Percentiles rank a stretch among this genome's conserved stretches.
Conservation (phyloP, 169 alveolate species). For the Sarcocystis neurona region DNA sequence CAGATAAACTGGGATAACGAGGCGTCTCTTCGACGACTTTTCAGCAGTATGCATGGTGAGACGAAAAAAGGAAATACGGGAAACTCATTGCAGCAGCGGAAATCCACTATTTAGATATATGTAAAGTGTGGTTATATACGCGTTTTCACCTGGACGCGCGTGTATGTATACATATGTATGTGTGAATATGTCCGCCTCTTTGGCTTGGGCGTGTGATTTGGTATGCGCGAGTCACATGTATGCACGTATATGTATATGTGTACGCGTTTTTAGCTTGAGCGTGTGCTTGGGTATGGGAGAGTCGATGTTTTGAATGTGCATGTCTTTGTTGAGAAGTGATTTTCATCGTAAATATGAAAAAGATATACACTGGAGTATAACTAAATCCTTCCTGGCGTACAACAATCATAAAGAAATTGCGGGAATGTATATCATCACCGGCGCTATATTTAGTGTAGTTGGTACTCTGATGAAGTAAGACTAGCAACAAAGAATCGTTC, state of each 20-base stretch:
- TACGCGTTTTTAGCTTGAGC: background rate
- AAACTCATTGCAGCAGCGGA: background rate
- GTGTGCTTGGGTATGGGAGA: background rate
- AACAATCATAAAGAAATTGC: no score
- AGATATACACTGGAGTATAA: background rate
- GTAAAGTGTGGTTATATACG: background rate
- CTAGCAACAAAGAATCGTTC: no score
- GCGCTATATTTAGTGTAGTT: no score
- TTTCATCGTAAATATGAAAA: background rate
- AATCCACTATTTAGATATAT: background rate
- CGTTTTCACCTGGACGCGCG: background rate
- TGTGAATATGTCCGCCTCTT: background rate
- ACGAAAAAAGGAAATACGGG: background rate
- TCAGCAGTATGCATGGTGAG: constrained; percentile 8
- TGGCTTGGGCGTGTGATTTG: background rate
- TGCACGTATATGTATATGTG: no score
- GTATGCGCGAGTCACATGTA: no score
- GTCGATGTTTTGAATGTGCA: background rate
- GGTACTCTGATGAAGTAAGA: no score
- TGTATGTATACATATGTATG: background rate
- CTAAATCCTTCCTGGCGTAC: no score
- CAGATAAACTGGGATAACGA: constrained; percentile 58
- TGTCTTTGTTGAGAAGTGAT: background rate
- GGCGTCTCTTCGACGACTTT: constrained; percentile 1
- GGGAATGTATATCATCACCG: no score